Evolutionary conservation across 768 basidiomycete genomes (phyloP).

Genomic region (Rhizopogon vulgaris): DNA sequence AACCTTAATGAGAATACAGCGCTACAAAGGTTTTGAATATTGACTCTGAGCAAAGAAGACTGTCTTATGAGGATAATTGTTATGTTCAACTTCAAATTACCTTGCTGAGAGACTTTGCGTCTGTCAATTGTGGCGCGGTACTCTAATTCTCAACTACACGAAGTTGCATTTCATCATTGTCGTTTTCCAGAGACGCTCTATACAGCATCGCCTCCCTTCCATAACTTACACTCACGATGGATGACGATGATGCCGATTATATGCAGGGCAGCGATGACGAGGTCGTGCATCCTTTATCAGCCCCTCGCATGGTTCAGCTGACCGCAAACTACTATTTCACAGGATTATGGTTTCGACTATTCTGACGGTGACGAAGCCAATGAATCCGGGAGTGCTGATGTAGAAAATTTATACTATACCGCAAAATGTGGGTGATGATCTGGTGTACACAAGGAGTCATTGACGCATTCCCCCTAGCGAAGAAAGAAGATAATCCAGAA

Average conservation of each 20-base stretch:
- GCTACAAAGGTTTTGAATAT: not conserved
- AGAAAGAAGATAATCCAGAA: slow-evolving; percentile 93
- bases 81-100: not conserved
- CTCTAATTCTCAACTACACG: no score
- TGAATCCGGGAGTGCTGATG: slow-evolving; percentile 75
- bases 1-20: not conserved
- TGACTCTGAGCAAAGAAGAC: not conserved
- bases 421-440: slow-evolving; percentile 73
- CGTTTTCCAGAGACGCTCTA: not conserved
- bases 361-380: slow-evolving; percentile 85
- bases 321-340: not conserved
- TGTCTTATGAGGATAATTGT: no score
- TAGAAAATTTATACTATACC: slow-evolving; percentile 97
- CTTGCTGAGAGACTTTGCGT: no score
- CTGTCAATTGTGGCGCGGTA: no score
- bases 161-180: no score
- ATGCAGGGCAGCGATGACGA: slow-evolving; percentile 89
- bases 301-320: not conserved
- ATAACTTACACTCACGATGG: slow-evolving; percentile 42
- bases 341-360: slow-evolving; percentile 97
- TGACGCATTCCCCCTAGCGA: slow-evolving; percentile 43
- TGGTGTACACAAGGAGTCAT: not conserved
- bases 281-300: slow-evolving; percentile 33
- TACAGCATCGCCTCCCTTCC: not conserved
- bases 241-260: slow-evolving; percentile 92